A percentile compares a stretch with the other conserved stretches of the same genome.
Evolutionary conservation across 306 rosid species (phyloP).

Genomic region (Dryas alaskensis): DNA sequence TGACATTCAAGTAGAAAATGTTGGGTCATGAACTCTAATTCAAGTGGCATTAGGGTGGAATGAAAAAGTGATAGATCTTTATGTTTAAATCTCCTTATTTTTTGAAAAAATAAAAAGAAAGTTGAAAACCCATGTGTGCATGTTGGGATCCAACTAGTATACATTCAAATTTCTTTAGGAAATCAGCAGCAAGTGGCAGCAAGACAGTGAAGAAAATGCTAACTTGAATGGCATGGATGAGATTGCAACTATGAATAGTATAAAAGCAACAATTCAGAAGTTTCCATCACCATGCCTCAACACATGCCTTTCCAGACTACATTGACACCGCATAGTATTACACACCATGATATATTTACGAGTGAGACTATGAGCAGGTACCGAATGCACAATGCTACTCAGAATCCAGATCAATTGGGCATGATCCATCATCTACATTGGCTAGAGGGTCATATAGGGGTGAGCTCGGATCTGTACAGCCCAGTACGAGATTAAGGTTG

Average conservation of each 20-base stretch:
- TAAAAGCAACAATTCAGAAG: background rate
- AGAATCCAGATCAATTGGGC: conserved; percentile 49
- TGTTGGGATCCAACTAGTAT: background rate
- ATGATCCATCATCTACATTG: conserved; percentile 88
- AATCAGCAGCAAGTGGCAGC: background rate
- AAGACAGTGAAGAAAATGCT: background rate
- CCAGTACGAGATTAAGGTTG: conserved; percentile 54
- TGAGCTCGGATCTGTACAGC: conserved; percentile 87
- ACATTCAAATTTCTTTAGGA: background rate
- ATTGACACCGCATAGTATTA: background rate
- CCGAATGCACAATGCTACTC: conserved; percentile 24
- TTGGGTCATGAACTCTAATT: too few relatives aligned
- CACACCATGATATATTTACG: background rate
- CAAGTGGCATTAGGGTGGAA: too few relatives aligned
- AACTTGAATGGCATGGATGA: background rate
- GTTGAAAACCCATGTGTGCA: too few relatives aligned
- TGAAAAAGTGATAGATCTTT: too few relatives aligned
- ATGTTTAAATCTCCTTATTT: too few relatives aligned
- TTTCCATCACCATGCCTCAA: background rate
- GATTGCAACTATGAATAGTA: background rate
- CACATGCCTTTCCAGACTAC: background rate
- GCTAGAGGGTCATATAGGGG: conserved; percentile 65
- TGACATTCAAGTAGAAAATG: too few relatives aligned
- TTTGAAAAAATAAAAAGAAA: too few relatives aligned
- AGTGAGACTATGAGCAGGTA: background rate